Evolutionary conservation across 495 filamentous ascomycete genomes (phyloP), one percentile per base, ranked within the genome.

Genomic region (Trichoderma virens): DNA sequence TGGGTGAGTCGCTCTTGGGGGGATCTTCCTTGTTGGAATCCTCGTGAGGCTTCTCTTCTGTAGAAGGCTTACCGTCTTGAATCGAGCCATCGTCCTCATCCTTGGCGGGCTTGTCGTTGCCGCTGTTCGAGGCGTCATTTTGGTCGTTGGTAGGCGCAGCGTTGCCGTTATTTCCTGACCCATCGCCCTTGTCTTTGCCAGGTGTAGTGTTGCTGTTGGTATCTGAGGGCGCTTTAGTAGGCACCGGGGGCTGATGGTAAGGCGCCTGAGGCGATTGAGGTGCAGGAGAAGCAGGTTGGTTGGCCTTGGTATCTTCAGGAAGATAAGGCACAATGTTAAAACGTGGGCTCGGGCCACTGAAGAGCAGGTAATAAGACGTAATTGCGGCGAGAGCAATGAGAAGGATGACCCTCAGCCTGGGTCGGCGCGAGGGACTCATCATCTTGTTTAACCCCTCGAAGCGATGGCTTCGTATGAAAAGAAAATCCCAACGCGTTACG

Each of bases 291-390:
- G 0, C 30, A n/a, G 51, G 25, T 25, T 56, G 51, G 51, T 16
- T 30, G 27, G 23, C 51, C 25, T 56, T 16, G 16, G 51, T 56
- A 9, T 28, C 51, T 16, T 61, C 60, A 14, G 20, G 31, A 11
- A 27, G 31, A 35, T 35, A 61, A 9, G 60, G 60, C 31, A 61
- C 60, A 20, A 61, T 41, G 31, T 61, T 35, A 14, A 61, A 61
- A 11, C 35, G 28, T 11, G 60, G 60, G 31, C 31, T 41, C 16
- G 61, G 39, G 39, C 61, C 61, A 25, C 61, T 62, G 61, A 62
- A 62, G 23, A 62, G 38, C 3, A 62, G 9, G 16, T 45, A 62
- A n/a, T 62, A 62, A 11, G 38, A 30, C n/a, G 61, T 62, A n/a
- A 62, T 18, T 5, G 61, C 9, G 34, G 38, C 38, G 18, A 62